These are phyloP conservation scores for Trypanosoma boissoni DNA, from an alignment of 208 protist genomes.

Conservation along the genomic window DNA sequence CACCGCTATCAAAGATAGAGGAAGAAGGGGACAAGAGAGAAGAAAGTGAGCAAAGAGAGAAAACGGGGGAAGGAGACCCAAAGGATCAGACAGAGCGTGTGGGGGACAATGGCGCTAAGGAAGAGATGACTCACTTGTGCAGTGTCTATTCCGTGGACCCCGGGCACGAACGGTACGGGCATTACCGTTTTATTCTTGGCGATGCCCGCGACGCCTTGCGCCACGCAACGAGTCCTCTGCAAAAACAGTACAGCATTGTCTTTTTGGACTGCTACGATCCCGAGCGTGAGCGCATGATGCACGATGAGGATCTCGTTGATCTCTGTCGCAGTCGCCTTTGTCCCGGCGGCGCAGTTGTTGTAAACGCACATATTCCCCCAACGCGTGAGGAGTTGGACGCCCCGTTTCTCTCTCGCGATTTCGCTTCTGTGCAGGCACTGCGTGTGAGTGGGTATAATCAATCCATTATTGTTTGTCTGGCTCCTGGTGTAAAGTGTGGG, in stretches of 20 bases:
- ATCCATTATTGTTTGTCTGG: conserved; percentile 51
- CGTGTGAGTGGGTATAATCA: conserved; percentile 60
- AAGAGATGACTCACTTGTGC: too few species aligned
- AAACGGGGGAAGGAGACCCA: background rate
- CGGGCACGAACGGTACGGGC: conserved; percentile 11
- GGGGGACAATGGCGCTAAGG: too few species aligned
- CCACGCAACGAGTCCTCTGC: background rate
- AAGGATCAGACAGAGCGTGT: too few species aligned
- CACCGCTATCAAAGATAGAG: conserved; percentile 13
- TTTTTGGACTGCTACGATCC: conserved; percentile 88
- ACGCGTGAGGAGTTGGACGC: conserved; percentile 22
- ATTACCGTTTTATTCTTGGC: conserved; percentile 41
- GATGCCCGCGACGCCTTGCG: conserved; percentile 55
- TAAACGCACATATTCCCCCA: conserved; percentile 77
- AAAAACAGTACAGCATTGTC: conserved; percentile 49
- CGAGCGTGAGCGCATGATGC: conserved; percentile 65
- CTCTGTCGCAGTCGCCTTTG: conserved; percentile 45
- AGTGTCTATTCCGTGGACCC: conserved; percentile 15
- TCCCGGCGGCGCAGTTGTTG: conserved; percentile 55
- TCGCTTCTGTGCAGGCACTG: conserved; percentile 66
- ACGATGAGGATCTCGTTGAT: conserved; percentile 49
- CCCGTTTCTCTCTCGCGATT: conserved; percentile 41
- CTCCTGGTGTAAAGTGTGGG: background rate
- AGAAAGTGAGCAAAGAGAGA: conserved; percentile 6
- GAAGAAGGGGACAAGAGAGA: background rate